phyloP scores from a whole-genome alignment of 768 basidiomycete genomes.

The Gymnopilus dilepis region DNA sequence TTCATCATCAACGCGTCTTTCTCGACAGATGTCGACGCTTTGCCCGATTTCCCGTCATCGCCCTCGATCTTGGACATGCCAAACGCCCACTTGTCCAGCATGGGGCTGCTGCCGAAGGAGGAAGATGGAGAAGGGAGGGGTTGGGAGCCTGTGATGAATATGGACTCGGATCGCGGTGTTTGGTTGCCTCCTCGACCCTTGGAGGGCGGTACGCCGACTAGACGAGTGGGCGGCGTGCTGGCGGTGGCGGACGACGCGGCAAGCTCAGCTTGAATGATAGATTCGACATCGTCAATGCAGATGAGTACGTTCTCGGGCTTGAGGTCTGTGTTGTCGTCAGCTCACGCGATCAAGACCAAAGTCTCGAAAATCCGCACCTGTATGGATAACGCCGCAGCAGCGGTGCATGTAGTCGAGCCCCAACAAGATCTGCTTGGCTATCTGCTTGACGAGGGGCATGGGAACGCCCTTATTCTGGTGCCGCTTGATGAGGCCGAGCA shows the following conservation, averaged over 20 bases:
- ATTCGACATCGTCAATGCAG: slow-evolving; percentile 95
- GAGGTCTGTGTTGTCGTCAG: slow-evolving; percentile 59
- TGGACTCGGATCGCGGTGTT: slow-evolving; percentile 81
- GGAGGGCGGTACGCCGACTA: slow-evolving; percentile 92
- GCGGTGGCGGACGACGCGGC: slow-evolving; percentile 51
- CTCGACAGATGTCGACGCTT: slow-evolving; percentile 27
- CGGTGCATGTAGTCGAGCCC: slow-evolving; percentile 98
- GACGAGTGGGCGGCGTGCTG: slow-evolving; percentile 58
- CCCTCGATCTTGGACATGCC: slow-evolving; percentile 87
- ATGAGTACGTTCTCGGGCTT: slow-evolving; percentile 99
- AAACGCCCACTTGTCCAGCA: slow-evolving; percentile 87
- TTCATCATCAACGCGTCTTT: slow-evolving; percentile 24
- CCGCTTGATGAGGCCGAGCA: slow-evolving; percentile 94
- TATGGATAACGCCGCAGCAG: slow-evolving; percentile 97
- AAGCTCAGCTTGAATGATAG: slow-evolving; percentile 86
- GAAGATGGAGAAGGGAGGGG: slow-evolving; percentile 89
- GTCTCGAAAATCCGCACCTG: slow-evolving; percentile 52
- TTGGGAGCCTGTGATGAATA: slow-evolving; percentile 90
- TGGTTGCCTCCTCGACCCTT: slow-evolving; percentile 96
- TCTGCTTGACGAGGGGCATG: slow-evolving; percentile 90
- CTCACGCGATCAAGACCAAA: slow-evolving; percentile 13
- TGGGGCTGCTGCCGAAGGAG: slow-evolving; percentile 69
- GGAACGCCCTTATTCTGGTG: slow-evolving; percentile 99
- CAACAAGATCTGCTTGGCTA: slow-evolving; percentile 94
- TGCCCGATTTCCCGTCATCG: slow-evolving; percentile 12